Conservation (phyloP, 192 early-diverging fungal genomes). For the Podila epicladia region DNA sequence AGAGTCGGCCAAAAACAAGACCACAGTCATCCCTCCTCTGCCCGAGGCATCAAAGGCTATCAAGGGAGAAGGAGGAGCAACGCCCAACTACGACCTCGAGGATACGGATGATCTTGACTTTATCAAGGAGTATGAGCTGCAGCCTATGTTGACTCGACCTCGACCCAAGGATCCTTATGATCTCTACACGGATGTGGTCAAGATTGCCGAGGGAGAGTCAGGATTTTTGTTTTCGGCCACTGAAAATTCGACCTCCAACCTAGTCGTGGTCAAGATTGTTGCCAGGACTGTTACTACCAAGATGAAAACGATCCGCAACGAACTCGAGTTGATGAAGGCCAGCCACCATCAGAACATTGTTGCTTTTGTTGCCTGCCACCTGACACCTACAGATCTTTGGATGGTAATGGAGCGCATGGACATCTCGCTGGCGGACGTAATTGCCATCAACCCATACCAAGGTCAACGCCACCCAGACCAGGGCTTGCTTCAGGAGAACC, state of each 20-base stretch:
- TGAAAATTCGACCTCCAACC: slow-evolving; percentile 60
- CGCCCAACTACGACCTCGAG: slow-evolving; percentile 24
- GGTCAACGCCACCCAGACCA: slow-evolving; percentile 45
- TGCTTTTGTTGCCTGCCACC: slow-evolving; percentile 89
- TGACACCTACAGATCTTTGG: slow-evolving; percentile 90
- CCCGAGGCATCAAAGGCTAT: neutral
- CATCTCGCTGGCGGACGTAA: slow-evolving; percentile 97
- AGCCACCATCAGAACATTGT: slow-evolving; percentile 93
- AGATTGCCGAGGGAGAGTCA: slow-evolving; percentile 96
- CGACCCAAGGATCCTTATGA: slow-evolving; percentile 70
- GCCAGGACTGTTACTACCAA: slow-evolving; percentile 86
- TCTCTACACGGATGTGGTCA: slow-evolving; percentile 85
- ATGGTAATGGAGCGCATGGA: slow-evolving; percentile 99
- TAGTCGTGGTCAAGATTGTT: slow-evolving; percentile 94
- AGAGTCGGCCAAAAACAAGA: neutral
- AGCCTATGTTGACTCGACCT: slow-evolving; percentile 23
- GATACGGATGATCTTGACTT: slow-evolving; percentile 78
- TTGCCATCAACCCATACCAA: slow-evolving; percentile 76
- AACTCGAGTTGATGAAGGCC: slow-evolving; percentile 89
- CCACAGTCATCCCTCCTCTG: neutral
- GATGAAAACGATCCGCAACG: slow-evolving; percentile 91
- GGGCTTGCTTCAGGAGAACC: slow-evolving; percentile 78
- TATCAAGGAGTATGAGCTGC: slow-evolving; percentile 26
- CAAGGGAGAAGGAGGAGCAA: neutral
- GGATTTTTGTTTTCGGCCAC: slow-evolving; percentile 89